phyloP scores from a whole-genome alignment of 805 yeast genomes.

The Sporopachydermia lactativora region DNA sequence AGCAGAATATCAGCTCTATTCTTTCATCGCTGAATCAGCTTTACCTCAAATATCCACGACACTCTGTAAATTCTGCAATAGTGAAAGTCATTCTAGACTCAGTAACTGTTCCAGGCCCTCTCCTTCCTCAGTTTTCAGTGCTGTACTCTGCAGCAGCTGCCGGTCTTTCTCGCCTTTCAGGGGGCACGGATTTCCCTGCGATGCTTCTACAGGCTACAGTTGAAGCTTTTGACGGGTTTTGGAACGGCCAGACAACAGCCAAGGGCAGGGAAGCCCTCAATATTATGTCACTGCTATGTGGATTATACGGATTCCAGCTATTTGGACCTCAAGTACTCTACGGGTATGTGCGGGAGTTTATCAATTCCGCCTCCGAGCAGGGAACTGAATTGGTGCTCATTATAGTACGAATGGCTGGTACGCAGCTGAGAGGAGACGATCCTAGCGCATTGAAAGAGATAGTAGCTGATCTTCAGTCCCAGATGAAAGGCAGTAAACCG shows the following conservation, averaged over 20 bases:
- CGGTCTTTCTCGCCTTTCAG: constrained; percentile 56
- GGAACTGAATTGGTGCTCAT: constrained; percentile 69
- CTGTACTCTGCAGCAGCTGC: constrained; percentile 67
- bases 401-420: constrained; percentile 64
- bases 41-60: constrained; percentile 58
- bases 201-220: constrained; percentile 64
- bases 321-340: constrained; percentile 63
- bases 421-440: constrained; percentile 80
- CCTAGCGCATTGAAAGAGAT: constrained; percentile 77
- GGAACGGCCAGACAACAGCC: constrained; percentile 8
- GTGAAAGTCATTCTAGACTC: constrained; percentile 51
- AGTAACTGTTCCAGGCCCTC: constrained; percentile 44
- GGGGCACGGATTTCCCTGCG: constrained; percentile 88
- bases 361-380: constrained; percentile 44
- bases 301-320: constrained; percentile 64
- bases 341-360: constrained; percentile 44
- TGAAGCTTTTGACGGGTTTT: constrained; percentile 43
- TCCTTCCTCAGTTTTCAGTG: constrained; percentile 67
- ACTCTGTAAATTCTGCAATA: constrained; percentile 59
- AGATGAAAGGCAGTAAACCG: constrained; percentile 20
- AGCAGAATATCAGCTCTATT: constrained; percentile 62
- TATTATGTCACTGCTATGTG: constrained; percentile 57
- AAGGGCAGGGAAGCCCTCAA: constrained; percentile 40
- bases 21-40: constrained; percentile 52
- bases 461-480: constrained; percentile 38